phyloP scores from a whole-genome alignment of 345 rosid species.

The Lepidium aucheri region DNA sequence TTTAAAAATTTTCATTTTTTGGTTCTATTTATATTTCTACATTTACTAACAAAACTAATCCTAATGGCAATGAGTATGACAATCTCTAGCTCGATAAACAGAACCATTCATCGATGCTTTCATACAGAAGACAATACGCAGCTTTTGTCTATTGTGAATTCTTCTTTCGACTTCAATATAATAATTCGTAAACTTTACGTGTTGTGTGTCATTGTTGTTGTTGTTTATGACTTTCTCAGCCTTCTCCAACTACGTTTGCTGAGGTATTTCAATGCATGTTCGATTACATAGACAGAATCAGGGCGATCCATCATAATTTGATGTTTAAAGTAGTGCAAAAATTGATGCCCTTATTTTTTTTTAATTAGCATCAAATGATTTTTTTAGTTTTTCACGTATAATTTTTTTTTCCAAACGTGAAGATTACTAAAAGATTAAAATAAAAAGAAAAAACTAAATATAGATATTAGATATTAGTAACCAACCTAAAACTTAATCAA shows the following conservation, averaged over 20 bases:
- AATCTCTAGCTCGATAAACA: constrained; percentile 95
- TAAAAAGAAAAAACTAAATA: too few relatives aligned
- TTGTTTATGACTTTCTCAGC: constrained; percentile 30
- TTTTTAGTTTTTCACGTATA: too few relatives aligned
- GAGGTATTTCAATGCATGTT: constrained; percentile 85
- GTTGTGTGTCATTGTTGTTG: not conserved
- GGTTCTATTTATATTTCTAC: too few relatives aligned
- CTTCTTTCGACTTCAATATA: not conserved
- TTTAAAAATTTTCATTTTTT: too few relatives aligned
- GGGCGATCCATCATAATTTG: too few relatives aligned
- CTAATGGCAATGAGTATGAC: constrained; percentile 71
- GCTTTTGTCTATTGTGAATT: too few relatives aligned
- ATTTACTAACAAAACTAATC: constrained; percentile 72
- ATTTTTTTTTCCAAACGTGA: too few relatives aligned
- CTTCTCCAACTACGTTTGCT: constrained; percentile 58
- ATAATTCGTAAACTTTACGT: not conserved
- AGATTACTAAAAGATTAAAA: too few relatives aligned
- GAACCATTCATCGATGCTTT: constrained; percentile 95
- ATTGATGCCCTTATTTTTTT: too few relatives aligned
- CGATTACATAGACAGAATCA: constrained; percentile 84
- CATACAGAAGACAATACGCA: constrained; percentile 83
- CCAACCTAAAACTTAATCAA: too few relatives aligned
- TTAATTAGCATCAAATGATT: not conserved
- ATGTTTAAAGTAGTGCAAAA: too few relatives aligned
- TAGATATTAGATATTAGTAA: too few relatives aligned